phyloP scores from a whole-genome alignment of 805 yeast species.

The Isabelozyma gotoi region DNA sequence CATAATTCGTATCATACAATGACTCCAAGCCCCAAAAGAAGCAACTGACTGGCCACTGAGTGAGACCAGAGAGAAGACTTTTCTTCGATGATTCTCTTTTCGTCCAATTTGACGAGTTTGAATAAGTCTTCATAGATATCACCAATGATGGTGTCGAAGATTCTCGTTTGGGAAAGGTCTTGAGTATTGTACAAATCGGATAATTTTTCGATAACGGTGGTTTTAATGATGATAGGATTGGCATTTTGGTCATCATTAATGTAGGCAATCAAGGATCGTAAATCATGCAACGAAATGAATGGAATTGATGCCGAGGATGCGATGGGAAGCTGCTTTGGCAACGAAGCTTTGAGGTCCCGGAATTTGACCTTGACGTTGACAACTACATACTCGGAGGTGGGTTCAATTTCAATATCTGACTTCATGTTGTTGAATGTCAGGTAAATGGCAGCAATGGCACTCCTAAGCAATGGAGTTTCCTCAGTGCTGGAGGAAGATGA shows the following conservation, averaged over 20 bases:
- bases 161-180: conserved; percentile 41
- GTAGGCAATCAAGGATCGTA: conserved; percentile 60
- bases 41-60: conserved; percentile 55
- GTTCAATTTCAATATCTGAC: conserved; percentile 4
- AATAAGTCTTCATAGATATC: conserved; percentile 59
- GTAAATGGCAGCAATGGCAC: conserved; percentile 42
- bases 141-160: conserved; percentile 51
- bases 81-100: conserved; percentile 41
- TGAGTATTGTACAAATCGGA: conserved; percentile 37
- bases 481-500: conserved; percentile 6
- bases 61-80: conserved; percentile 59
- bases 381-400: conserved; percentile 51
- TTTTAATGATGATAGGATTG: conserved; percentile 33
- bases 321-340: conserved; percentile 50
- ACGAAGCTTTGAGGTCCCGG: conserved; percentile 56
- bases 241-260: conserved; percentile 43
- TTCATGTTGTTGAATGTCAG: conserved; percentile 30
- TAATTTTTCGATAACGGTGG: conserved; percentile 39
- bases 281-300: conserved; percentile 56
- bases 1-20: conserved; percentile 37
- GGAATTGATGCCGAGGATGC: conserved; percentile 52
- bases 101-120: conserved; percentile 55
- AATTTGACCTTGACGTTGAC: conserved; percentile 67
- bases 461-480: conserved; percentile 29
- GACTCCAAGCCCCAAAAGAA: conserved; percentile 59